Evolutionary conservation across 164 flowering plant genomes (phyloP).

Genomic region (Vitis amurensis): DNA sequence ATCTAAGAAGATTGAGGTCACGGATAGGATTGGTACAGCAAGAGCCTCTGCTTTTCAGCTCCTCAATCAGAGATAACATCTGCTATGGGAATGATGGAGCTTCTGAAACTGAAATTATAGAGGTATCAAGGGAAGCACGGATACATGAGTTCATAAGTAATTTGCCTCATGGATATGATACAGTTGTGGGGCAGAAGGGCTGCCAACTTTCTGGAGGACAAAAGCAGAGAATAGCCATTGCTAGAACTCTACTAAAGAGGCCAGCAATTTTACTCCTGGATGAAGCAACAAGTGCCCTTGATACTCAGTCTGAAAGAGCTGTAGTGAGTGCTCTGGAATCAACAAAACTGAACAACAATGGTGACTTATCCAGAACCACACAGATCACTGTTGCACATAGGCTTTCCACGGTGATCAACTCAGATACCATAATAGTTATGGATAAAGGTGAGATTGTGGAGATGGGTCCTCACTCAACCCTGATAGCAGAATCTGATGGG

Average conservation of each 20-base stretch:
- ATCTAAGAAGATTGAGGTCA: constrained; percentile 56
- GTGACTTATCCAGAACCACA: constrained; percentile 32
- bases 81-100: constrained; percentile 58
- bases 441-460: constrained; percentile 65
- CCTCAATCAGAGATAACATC: constrained; percentile 63
- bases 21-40: constrained; percentile 75
- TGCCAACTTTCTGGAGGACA: constrained; percentile 81
- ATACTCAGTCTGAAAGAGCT: constrained; percentile 59
- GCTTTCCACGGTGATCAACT: constrained; percentile 57
- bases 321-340: constrained; percentile 48
- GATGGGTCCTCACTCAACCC: constrained; percentile 52
- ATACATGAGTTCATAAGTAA: constrained; percentile 60
- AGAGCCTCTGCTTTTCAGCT: constrained; percentile 78
- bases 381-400: constrained; percentile 71
- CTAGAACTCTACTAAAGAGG: constrained; percentile 63
- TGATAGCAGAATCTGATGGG: constrained; percentile 40
- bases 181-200: constrained; percentile 67
- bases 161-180: constrained; percentile 61
- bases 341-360: constrained; percentile 17
- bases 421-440: constrained; percentile 67
- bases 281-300: constrained; percentile 83
- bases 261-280: constrained; percentile 65
- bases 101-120: constrained; percentile 55
- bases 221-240: constrained; percentile 75
- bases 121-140: constrained; percentile 53